Conservation (phyloP, 495 filamentous ascomycete genomes). For the Trichoderma virens region DNA sequence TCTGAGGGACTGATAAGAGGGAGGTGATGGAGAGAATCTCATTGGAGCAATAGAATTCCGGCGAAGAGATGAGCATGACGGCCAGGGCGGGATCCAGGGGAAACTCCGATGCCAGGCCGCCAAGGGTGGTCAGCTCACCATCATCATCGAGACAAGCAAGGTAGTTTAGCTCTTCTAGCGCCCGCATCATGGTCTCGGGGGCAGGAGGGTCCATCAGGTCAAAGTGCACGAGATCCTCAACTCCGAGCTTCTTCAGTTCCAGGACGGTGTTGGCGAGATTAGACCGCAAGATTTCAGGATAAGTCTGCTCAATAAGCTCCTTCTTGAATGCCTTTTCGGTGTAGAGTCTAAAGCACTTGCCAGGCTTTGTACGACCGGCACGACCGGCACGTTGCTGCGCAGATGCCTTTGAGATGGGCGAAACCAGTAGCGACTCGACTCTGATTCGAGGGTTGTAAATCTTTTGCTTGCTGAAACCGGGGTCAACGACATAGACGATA, state of each 20-base stretch:
- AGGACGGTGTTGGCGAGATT: conserved; percentile 92
- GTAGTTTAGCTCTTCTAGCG: conserved; percentile 96
- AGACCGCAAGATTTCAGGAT: conserved; percentile 90
- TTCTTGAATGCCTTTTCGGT: conserved; percentile 96
- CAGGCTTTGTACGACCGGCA: conserved; percentile 94
- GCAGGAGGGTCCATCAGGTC: conserved; percentile 98
- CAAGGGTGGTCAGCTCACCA: conserved; percentile 78
- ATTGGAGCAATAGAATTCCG: conserved; percentile 98
- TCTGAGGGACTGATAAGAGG: conserved; percentile 86
- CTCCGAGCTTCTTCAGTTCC: conserved; percentile 93
- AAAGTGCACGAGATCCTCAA: conserved; percentile 95
- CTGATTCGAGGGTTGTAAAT: conserved; percentile 96
- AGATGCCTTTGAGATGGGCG: conserved; percentile 96
- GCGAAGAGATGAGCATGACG: conserved; percentile 95
- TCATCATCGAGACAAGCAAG: conserved; percentile 95
- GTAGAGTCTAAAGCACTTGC: conserved; percentile 96
- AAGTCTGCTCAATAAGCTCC: conserved; percentile 92
- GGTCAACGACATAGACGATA: conserved; percentile 98
- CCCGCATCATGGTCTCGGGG: conserved; percentile 97
- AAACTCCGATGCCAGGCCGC: conserved; percentile 86
- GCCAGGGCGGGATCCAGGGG: conserved; percentile 91
- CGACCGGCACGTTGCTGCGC: conserved; percentile 96
- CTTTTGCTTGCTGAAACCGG: conserved; percentile 99
- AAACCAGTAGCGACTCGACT: conserved; percentile 91
- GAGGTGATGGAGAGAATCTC: conserved; percentile 94